Evolutionary conservation across 208 protist species (phyloP), one percentile per base, ranked within the genome.

Genomic region (Willaertia magna): DNA sequence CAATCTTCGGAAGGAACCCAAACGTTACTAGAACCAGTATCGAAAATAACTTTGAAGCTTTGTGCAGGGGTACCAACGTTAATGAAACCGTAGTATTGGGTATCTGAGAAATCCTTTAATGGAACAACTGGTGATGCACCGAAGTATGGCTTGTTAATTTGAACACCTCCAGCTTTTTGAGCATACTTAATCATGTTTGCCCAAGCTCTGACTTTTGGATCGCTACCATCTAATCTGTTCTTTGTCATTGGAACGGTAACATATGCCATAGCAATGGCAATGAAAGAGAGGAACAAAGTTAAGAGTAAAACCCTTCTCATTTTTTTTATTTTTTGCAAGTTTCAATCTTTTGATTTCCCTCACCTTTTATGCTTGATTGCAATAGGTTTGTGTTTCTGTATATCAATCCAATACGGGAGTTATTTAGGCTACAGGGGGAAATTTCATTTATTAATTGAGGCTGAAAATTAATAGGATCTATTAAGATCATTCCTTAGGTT

Each of bases 31-130:
- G 34, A 59, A 74, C 85, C 85, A 43, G 85, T 87, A 67, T 87
- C 85, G 42, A 87, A 87, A 22, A 87, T 44, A 42, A 95, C 92
- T 40, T 90, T 88, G 88, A 94, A 95, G 1, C 34, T 42, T 88
- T 95, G 93, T n/a, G 7, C 30, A 44, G 79, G 79, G 44, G 79
- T 84, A 44, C 79, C 79, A 61, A 84, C 4, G 30, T 7, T 44
- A 2, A 84, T 48, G 30, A 44, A 40, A 44, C 79, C 79, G 61
- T 61, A 84, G 22, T 84, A 84, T 81, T 81, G 76, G 39, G 76
- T 81, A 51, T 81, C 44, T n/a, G 76, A 47, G 26, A 51, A 81
- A 40, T 81, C 76, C 14, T 81, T 46, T 18, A 81, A 51, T 40
- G 76, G 76, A 51, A 81, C 30, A 40, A 81, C 43, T 51, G 76